Percentiles rank a stretch among this genome's conserved stretches.
Conservation (phyloP, 2,329 filamentous ascomycete species). For the Periconia sp. region DNA sequence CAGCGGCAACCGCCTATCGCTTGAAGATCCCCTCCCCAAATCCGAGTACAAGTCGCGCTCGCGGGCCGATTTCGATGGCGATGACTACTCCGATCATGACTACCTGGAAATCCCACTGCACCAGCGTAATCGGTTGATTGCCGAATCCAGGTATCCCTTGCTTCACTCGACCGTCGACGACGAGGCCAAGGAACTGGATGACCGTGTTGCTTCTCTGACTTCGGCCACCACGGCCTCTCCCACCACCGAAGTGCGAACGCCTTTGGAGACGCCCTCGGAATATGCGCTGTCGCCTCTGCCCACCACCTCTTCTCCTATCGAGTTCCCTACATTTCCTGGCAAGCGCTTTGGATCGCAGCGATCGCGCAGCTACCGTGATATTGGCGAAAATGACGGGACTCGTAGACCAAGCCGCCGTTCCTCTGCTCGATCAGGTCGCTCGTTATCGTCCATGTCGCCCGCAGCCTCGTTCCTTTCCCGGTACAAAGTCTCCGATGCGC, state of each 20-base stretch:
- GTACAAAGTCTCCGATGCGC: slow-evolving; percentile 44
- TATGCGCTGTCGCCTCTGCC: slow-evolving; percentile 39
- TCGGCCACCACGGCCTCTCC: slow-evolving; percentile 47
- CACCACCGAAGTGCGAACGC: slow-evolving; percentile 44
- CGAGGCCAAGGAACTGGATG: slow-evolving; percentile 23
- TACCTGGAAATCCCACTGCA: slow-evolving; percentile 35
- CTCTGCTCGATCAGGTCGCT: slow-evolving; percentile 51
- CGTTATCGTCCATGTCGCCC: slow-evolving; percentile 56
- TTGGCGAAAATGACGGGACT: slow-evolving; percentile 34
- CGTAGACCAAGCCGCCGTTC: slow-evolving; percentile 40
- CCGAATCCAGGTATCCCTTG: slow-evolving; percentile 37
- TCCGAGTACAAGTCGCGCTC: slow-evolving; percentile 17
- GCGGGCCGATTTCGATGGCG: slow-evolving; percentile 24
- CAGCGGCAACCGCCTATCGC: slow-evolving; percentile 39
- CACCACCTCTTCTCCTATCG: slow-evolving; percentile 35
- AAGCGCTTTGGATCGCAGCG: slow-evolving; percentile 30
- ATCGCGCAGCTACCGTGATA: slow-evolving; percentile 36
- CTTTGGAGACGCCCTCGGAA: slow-evolving; percentile 35
- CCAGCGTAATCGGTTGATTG: slow-evolving; percentile 21
- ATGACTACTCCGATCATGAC: slow-evolving; percentile 36
- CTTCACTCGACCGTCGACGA: slow-evolving; percentile 38
- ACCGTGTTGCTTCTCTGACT: slow-evolving; percentile 45
- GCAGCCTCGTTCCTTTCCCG: slow-evolving; percentile 61
- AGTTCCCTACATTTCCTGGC: slow-evolving; percentile 32
- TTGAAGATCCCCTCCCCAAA: slow-evolving; percentile 43